phyloP scores from a whole-genome alignment of 75 land plant genomes.

The Sequoia sempervirens region DNA sequence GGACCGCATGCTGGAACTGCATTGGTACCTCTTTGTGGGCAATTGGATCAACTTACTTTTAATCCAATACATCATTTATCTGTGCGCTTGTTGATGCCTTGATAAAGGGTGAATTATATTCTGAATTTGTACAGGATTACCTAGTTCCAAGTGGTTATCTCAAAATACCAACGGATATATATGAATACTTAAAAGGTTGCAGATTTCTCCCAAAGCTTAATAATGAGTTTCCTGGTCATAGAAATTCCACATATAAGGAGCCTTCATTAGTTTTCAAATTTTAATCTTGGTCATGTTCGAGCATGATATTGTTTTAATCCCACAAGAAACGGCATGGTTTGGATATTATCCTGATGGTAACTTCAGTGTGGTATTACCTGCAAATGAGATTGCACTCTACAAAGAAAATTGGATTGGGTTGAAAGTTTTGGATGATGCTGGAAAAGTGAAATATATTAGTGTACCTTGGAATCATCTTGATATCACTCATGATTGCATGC shows the following conservation, averaged over 20 bases:
- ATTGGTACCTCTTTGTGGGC: constrained; percentile 83
- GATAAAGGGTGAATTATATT: no score
- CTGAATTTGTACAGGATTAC: no score
- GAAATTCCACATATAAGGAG: constrained; percentile 76
- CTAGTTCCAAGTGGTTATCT: no score
- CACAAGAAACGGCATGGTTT: constrained; percentile 87
- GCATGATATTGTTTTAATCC: constrained; percentile 73
- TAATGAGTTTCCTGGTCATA: constrained; percentile 59
- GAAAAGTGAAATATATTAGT: constrained; percentile 51
- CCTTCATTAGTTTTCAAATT: constrained; percentile 65
- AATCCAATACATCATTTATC: no score
- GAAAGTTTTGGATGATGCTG: constrained; percentile 64
- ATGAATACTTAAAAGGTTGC: no score
- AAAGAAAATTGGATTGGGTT: constrained; percentile 88
- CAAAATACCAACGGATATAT: no score
- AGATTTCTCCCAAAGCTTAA: no score
- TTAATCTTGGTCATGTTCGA: constrained; percentile 88
- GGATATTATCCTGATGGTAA: constrained; percentile 76
- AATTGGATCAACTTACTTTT: no score
- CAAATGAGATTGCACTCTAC: constrained; percentile 75
- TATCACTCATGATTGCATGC: no score
- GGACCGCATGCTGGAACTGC: constrained; percentile 99
- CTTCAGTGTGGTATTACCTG: constrained; percentile 45
- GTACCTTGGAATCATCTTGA: constrained; percentile 66
- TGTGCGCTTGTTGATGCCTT: no score